Conservation (phyloP, 2,329 filamentous ascomycete genomes). For the Fonsecaea erecta region DNA sequence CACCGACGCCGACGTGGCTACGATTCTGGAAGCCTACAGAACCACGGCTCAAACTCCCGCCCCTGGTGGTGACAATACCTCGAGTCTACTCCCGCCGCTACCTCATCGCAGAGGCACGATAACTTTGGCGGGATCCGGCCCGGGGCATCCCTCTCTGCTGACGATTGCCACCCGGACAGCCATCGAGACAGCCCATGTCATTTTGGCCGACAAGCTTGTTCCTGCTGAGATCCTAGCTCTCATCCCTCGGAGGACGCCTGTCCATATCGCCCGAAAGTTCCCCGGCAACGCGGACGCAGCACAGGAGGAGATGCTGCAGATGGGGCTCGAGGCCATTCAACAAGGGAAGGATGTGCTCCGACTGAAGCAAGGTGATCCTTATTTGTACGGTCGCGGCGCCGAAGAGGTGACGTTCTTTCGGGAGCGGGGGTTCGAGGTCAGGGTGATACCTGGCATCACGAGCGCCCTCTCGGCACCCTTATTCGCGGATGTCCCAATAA, state of each 20-base stretch:
- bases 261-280: constrained; percentile 95
- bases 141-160: constrained; percentile 88
- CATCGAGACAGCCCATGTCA: constrained; percentile 53
- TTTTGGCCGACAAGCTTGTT: constrained; percentile 61
- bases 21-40: constrained; percentile 73
- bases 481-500: constrained; percentile 85
- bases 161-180: constrained; percentile 65
- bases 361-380: constrained; percentile 95
- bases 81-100: constrained; percentile 32
- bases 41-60: constrained; percentile 40
- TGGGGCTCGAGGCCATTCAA: constrained; percentile 71
- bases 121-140: constrained; percentile 87
- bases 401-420: constrained; percentile 90
- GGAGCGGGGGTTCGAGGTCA: constrained; percentile 67
- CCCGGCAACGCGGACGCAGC: constrained; percentile 94
- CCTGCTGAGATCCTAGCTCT: constrained; percentile 82
- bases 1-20: constrained; percentile 76
- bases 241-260: constrained; percentile 83
- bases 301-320: constrained; percentile 82
- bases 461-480: constrained; percentile 84
- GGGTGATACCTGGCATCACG: constrained; percentile 87
- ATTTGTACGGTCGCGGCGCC: constrained; percentile 91
- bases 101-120: constrained; percentile 65
- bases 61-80: constrained; percentile 36
- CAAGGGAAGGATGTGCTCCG: constrained; percentile 80